These are phyloP conservation scores for Xylariaceae sp. DNA, from an alignment of 2,329 filamentous ascomycete species.

Conservation along the genomic window DNA sequence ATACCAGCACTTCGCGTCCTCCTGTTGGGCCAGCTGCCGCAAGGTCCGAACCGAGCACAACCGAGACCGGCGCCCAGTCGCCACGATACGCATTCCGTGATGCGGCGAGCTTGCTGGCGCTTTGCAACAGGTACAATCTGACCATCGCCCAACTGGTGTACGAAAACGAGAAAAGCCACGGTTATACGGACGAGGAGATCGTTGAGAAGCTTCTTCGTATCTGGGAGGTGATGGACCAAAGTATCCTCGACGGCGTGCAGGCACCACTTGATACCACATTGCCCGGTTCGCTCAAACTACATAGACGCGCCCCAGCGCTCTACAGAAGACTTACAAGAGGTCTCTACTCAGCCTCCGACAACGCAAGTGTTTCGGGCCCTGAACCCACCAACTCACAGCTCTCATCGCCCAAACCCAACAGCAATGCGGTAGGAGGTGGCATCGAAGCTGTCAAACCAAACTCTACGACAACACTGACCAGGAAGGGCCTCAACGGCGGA, in stretches of 20 bases:
- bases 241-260: constrained; percentile 47
- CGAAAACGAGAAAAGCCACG: constrained; percentile 49
- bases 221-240: constrained; percentile 50
- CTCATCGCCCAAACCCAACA: constrained; percentile 10
- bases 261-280: constrained; percentile 39
- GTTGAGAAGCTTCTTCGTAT: constrained; percentile 44
- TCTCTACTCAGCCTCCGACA: constrained; percentile 39
- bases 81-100: constrained; percentile 47
- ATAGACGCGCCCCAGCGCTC: constrained; percentile 43
- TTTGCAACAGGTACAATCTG: constrained; percentile 48
- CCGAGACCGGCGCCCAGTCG: constrained; percentile 25
- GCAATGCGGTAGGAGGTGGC: neutral
- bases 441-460: constrained; percentile 6
- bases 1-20: constrained; percentile 6
- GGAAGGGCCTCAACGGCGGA: constrained; percentile 13
- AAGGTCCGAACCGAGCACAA: constrained; percentile 9
- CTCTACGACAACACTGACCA: constrained; percentile 14
- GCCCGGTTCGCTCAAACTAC: constrained; percentile 45
- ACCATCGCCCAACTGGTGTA: constrained; percentile 50
- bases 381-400: constrained; percentile 15
- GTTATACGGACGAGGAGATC: constrained; percentile 47
- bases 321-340: constrained; percentile 44
- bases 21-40: constrained; percentile 12
- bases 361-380: constrained; percentile 16
- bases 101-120: constrained; percentile 40